Conservation (phyloP, 1,284 basidiomycete species). For the Porogramme epimiltina region DNA sequence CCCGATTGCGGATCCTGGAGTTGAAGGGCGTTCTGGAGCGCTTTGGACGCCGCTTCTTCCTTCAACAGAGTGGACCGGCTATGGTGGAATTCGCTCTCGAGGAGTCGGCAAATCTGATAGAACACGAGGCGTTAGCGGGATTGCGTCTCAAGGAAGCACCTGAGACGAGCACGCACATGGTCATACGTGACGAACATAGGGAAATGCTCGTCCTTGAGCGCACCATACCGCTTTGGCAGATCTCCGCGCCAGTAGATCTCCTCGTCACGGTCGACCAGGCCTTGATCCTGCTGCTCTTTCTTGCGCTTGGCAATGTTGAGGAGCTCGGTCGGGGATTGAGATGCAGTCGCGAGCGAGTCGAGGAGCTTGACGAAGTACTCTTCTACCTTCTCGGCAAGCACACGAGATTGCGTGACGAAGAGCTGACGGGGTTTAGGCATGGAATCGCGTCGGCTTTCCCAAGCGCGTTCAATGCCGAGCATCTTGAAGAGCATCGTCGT, state of each 20-base stretch:
- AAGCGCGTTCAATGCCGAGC: conserved; percentile 60
- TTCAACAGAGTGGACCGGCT: not conserved
- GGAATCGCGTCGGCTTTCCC: conserved; percentile 35
- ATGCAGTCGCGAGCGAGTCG: conserved; percentile 45
- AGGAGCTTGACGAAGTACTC: conserved; percentile 62
- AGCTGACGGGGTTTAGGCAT: conserved; percentile 54
- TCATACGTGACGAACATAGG: conserved; percentile 73
- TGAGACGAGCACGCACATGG: conserved; percentile 42
- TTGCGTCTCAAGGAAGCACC: not conserved
- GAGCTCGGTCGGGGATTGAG: conserved; percentile 41
- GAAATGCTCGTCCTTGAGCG: conserved; percentile 62
- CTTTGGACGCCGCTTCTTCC: conserved; percentile 1
- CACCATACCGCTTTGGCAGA: conserved; percentile 59
- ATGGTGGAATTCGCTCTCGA: conserved; percentile 22
- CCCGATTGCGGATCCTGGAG: not conserved
- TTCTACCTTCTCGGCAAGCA: conserved; percentile 66
- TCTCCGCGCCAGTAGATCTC: conserved; percentile 43
- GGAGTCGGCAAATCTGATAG: conserved; percentile 15
- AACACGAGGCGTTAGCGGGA: not conserved
- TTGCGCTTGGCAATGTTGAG: conserved; percentile 24
- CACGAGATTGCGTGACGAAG: conserved; percentile 71
- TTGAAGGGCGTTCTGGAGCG: conserved; percentile 7
- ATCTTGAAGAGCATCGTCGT: conserved; percentile 78
- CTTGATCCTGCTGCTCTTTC: conserved; percentile 31
- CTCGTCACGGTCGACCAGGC: conserved; percentile 52